These are phyloP conservation scores for Hanseniaspora uvarum DNA, from an alignment of 1,139 yeast species.

Conservation along the genomic window DNA sequence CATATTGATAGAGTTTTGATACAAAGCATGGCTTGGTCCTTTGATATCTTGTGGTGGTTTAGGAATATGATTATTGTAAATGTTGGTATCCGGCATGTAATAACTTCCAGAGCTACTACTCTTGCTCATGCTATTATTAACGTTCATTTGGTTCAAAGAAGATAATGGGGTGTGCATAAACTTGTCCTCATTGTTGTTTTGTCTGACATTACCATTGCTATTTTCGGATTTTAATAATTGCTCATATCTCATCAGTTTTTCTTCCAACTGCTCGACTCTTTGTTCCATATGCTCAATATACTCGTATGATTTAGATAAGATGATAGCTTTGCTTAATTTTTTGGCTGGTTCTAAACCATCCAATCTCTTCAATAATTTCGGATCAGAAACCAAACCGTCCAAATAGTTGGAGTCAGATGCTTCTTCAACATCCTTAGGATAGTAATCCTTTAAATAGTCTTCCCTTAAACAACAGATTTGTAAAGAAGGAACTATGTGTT, in stretches of 20 bases:
- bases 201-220: not conserved
- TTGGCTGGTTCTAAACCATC: slow-evolving; percentile 85
- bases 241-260: slow-evolving; percentile 35
- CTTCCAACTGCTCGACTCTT: slow-evolving; percentile 48
- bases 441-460: slow-evolving; percentile 30
- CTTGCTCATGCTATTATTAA: not conserved
- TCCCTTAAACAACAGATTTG: slow-evolving; percentile 36
- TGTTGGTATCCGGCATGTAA: not conserved
- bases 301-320: slow-evolving; percentile 79
- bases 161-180: slow-evolving; percentile 1
- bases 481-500: slow-evolving; percentile 61
- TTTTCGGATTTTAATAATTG: not conserved
- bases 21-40: slow-evolving; percentile 1
- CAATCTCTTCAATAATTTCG: slow-evolving; percentile 35
- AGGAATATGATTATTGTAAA: not conserved
- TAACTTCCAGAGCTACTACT: slow-evolving; percentile 7
- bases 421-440: slow-evolving; percentile 18
- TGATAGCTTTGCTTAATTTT: slow-evolving; percentile 80
- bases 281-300: slow-evolving; percentile 73
- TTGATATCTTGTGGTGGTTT: slow-evolving; percentile 5
- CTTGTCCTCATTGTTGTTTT: not conserved
- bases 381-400: slow-evolving; percentile 17
- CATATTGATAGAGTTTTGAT: not conserved
- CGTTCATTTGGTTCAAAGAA: not conserved
- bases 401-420: slow-evolving; percentile 18